Base-by-base conservation (phyloP, 2,329 filamentous ascomycete species). In the Penicillium sp. region DNA sequence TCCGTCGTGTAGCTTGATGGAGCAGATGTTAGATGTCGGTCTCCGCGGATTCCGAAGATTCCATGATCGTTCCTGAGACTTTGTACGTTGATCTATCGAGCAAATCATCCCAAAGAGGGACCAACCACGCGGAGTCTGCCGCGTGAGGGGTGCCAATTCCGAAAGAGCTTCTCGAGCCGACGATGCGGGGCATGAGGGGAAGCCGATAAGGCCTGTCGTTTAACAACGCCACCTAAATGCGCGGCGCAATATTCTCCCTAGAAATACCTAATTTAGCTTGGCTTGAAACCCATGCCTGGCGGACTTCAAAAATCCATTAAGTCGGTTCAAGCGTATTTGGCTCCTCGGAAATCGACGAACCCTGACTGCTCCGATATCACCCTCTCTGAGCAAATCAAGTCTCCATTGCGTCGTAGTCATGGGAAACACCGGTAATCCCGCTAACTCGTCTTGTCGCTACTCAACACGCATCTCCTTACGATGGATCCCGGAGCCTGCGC, bases 401-500 rank as follows among this genome's bases (percentile, higher is more conserved):
- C 28, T n/a, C 37, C 13, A 19, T 11, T 22, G 19, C 16, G 7
- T 33, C 16, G 28, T n/a, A 13, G 59, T 16, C 11, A 68, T 68
- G 66, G n/a, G 59, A 35, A 57, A 30, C 48, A n/a, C 26, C 13
- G 57, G 55, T 14, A 43, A 53, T 33, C 30, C 57, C 6, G 28
- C 60, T 2, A 33, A 51, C 19, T 60, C 66, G 2, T 48, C 48
- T 5, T 68, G 68, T 43, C 65, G 65, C 40, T 69, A 74, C 52
- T 80, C 78, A 11, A 80, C 76, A 8, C 74, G 79, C 25, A 72
- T 80, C 43, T 79, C 77, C 26, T 68, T 81, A 28, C 76, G 78
- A 65, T 81, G 79, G 79, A 71, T 75, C 1, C 77, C 78, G 8
- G 77, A 76, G 16, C 66, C 75, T 0, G 65, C 78, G 1, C 75